These are phyloP conservation scores for Annulohypoxylon truncatum DNA, from an alignment of 2,329 filamentous ascomycete genomes.

Conservation along the genomic window DNA sequence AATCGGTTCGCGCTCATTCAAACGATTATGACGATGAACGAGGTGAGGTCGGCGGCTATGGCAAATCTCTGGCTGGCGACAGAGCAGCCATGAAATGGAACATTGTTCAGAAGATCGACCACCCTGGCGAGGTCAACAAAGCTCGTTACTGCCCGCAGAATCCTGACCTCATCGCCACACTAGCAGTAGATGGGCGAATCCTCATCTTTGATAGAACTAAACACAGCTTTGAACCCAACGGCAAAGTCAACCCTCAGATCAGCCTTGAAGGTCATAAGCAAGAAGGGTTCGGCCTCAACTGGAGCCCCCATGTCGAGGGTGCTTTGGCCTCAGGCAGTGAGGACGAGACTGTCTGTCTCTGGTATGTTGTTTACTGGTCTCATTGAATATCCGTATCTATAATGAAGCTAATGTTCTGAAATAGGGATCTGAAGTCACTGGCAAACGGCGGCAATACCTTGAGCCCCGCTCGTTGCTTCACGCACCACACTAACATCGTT, in stretches of 20 bases:
- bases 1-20: conserved; percentile 76
- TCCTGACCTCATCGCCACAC: conserved; percentile 93
- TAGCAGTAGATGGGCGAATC: conserved; percentile 87
- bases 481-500: conserved; percentile 88
- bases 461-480: conserved; percentile 79
- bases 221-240: conserved; percentile 81
- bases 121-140: conserved; percentile 98
- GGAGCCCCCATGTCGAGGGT: conserved; percentile 87
- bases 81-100: conserved; percentile 84
- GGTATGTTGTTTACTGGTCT: conserved; percentile 64
- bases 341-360: conserved; percentile 90
- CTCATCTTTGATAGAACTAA: conserved; percentile 97
- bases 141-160: conserved; percentile 98
- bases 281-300: conserved; percentile 93
- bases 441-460: conserved; percentile 76
- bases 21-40: conserved; percentile 91
- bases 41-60: conserved; percentile 94
- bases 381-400: not conserved
- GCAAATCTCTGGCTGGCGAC: conserved; percentile 70
- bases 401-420: conserved; percentile 20
- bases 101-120: conserved; percentile 95
- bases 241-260: conserved; percentile 82
- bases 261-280: conserved; percentile 85
- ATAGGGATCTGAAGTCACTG: conserved; percentile 83
- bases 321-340: conserved; percentile 90